These are phyloP conservation scores for Candida glucosophila DNA, from an alignment of 1,139 yeast genomes.

Conservation along the genomic window DNA sequence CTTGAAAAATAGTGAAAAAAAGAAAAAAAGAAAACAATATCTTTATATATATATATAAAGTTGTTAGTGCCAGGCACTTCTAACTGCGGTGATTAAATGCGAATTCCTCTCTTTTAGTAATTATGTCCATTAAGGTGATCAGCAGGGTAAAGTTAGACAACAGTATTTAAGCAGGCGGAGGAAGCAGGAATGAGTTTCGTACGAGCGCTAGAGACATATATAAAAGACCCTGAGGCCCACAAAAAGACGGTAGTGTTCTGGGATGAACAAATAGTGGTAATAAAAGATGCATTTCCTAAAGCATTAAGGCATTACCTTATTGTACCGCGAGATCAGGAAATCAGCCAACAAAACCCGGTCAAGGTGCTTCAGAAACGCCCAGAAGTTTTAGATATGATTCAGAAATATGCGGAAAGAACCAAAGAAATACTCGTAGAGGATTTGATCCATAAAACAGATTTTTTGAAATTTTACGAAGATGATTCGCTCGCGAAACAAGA, in stretches of 20 bases:
- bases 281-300: constrained; percentile 60
- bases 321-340: constrained; percentile 39
- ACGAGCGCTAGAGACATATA: constrained; percentile 25
- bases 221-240: constrained; percentile 19
- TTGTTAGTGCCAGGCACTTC: no score
- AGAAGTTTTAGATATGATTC: constrained; percentile 21
- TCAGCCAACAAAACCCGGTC: constrained; percentile 45
- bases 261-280: constrained; percentile 48
- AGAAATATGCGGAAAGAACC: constrained; percentile 35
- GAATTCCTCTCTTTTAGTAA: no score
- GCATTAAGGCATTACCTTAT: constrained; percentile 52
- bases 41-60: no score
- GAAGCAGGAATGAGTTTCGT: constrained; percentile 24
- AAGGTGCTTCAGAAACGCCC: constrained; percentile 33
- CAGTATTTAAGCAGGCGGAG: no score
- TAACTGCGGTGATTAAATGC: no score
- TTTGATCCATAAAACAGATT: constrained; percentile 12
- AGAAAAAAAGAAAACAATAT: no score
- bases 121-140: no score
- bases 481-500: constrained; percentile 7
- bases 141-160: no score
- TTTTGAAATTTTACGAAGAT: constrained; percentile 7
- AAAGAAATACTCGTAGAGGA: constrained; percentile 28
- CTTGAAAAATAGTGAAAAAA: no score
- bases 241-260: constrained; percentile 23